Evolutionary conservation across 805 yeast genomes (phyloP), one percentile per base, ranked within the genome.

Genomic region (Candida nonsorbophila): DNA sequence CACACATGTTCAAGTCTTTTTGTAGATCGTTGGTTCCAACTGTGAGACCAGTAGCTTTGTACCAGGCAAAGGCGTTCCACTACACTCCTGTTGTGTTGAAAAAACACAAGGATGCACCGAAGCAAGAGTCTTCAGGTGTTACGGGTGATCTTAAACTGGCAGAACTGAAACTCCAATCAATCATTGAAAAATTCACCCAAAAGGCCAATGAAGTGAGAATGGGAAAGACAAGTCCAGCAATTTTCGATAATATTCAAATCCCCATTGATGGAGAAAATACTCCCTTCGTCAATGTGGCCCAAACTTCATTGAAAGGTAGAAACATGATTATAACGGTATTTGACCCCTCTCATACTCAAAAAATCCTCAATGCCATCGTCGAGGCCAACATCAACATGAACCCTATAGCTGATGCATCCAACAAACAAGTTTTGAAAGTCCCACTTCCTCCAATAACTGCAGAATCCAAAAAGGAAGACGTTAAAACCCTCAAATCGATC

Each of bases 251-350:
- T 4, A 53, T 87, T 34, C 51, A 52, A 22, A 69, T 90, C 11
- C 58, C 62, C 11, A 44, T 72, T 3, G 67, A 71, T 24, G 63
- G 70, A 9, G 26, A 30, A 14, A 52, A 60, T 6, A 50, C 48
- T 2, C 67, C 67, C 3, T 81, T 80, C 49, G 70, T 75, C 3
- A 65, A 77, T 17, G 56, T 85, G 16, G 95, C 95, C 1, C 79
- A 79, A 37, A 79, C 90, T 3, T 60, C 81, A 0, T 42, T 75
- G 29, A 80, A 80, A 41, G 92, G 90, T 5, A 70, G 84, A 43
- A 67, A 75, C 41, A 63, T 85, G 29, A 56, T 73, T 18, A 74
- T 90, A n/a, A 86, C 95, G 0, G 88, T 87, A 2, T 90, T 81
- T 53, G 96, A 90, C 47, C 94, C 95, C 5, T 69, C 67, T 29